Evolutionary conservation across 2,329 filamentous ascomycete genomes (phyloP), one percentile per base, ranked within the genome.

Genomic region (Pseudocercospora fuligena): DNA sequence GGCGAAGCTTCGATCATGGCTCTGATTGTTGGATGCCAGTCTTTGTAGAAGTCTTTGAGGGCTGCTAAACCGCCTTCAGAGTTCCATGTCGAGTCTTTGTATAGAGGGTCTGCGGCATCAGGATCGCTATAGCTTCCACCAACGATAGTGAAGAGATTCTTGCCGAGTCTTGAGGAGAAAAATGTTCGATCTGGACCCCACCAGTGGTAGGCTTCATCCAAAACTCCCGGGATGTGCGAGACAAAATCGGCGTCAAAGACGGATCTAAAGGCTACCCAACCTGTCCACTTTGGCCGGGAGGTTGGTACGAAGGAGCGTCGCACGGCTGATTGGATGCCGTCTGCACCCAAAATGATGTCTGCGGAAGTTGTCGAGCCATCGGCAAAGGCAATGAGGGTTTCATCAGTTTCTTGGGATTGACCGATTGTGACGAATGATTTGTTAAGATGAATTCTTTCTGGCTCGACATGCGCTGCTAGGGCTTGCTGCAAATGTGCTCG

Each of bases 321-420:
- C 60, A 78, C 63, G 60, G 76, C 75, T n/a, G 78, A 80, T n/a
- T 72, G 71, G n/a, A 80, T 74, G 1, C 79, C 78, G 71, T 80
- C 79, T 40, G 78, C 75, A 23, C 77, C 79, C 2, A 80, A 40
- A 0, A 80, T 60, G 19, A 80, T 61, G 66, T 79, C 78, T 31
- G 74, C 74, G 3, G 53, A 70, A 11, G 66, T 68, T n/a, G 54
- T 69, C 6, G 73, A 72, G 5, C 75, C 76, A 65, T 80, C 77
- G 23, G 71, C 54, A 62, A 80, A 80, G 5, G 65, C 62, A 47
- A 79, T 64, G 2, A 64, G 61, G 6, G 79, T 69, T 12, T 70
- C 66, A 16, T 73, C 46, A n/a, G 53, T 59, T 2, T 59, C 57
- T 3, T 51, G 14, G 3, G 59, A 27, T 51, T 67, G 63, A 3